A percentile compares a stretch with the other conserved stretches of the same genome.
phyloP scores from a whole-genome alignment of 2,329 filamentous ascomycete species.

The Aspergillus fructus region DNA sequence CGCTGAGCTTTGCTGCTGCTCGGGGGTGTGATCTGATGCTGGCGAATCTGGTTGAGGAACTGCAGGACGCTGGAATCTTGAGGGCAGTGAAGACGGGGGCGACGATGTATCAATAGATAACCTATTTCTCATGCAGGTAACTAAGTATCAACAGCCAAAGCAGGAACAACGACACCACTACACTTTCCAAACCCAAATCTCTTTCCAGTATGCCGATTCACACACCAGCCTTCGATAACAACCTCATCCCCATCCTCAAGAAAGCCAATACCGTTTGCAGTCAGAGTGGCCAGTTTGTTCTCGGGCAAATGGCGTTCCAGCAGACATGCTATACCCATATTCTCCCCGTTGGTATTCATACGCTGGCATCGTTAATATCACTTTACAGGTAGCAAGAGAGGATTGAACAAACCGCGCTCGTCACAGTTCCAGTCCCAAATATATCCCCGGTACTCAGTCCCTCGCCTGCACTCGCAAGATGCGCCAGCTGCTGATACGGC shows the following conservation, averaged over 20 bases:
- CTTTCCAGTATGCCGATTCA: constrained; percentile 6
- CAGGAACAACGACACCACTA: constrained; percentile 9
- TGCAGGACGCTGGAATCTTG: constrained; percentile 27
- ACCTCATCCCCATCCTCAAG: constrained; percentile 18
- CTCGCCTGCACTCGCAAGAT: constrained; percentile 23
- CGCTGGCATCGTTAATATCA: constrained; percentile 1
- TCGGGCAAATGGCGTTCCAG: constrained; percentile 11
- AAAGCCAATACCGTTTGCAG: constrained; percentile 3
- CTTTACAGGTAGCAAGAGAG: not conserved
- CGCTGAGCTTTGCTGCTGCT: constrained; percentile 26
- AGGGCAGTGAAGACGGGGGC: constrained; percentile 24
- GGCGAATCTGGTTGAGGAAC: constrained; percentile 27
- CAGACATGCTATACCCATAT: constrained; percentile 15
- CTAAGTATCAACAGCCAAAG: constrained; percentile 1
- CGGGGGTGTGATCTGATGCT: constrained; percentile 35
- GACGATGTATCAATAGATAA: constrained; percentile 13
- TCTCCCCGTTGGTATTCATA: constrained; percentile 9
- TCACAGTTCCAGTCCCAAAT: constrained; percentile 27
- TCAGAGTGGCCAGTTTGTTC: constrained; percentile 3
- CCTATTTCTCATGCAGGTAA: no score
- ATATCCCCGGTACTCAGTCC: constrained; percentile 24
- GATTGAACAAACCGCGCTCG: constrained; percentile 13
- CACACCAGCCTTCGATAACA: constrained; percentile 17
- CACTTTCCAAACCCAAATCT: constrained; percentile 17
- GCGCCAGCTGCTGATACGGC: constrained; percentile 24